These are phyloP conservation scores for Botrytis tulipae DNA, from an alignment of 2,329 filamentous ascomycete species.

Conservation along the genomic window DNA sequence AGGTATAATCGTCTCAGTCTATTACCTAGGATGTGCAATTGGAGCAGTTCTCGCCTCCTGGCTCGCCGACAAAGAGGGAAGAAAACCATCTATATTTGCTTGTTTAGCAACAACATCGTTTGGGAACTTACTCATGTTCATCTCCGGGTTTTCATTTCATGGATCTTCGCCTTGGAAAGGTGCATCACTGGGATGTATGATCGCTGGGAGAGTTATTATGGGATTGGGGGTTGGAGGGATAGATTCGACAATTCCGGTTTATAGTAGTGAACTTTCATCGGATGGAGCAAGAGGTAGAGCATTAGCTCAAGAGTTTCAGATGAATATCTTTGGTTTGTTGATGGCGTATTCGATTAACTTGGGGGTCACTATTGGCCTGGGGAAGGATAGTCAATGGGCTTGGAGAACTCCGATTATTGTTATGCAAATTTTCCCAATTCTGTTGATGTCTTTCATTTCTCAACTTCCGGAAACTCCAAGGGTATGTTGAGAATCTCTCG, in stretches of 20 bases:
- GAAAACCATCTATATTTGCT: constrained; percentile 54
- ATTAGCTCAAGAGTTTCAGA: constrained; percentile 61
- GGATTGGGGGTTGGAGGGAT: constrained; percentile 57
- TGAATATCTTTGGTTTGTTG: constrained; percentile 61
- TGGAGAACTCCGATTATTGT: constrained; percentile 60
- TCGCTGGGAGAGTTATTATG: constrained; percentile 48
- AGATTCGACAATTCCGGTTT: constrained; percentile 59
- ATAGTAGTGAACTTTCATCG: constrained; percentile 55
- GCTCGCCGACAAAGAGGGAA: constrained; percentile 52
- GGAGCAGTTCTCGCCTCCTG: constrained; percentile 57
- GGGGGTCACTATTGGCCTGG: constrained; percentile 50
- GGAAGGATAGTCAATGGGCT: constrained; percentile 58
- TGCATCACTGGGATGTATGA: constrained; percentile 47
- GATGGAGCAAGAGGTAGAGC: constrained; percentile 57
- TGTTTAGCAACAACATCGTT: constrained; percentile 53
- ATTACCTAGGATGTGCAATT: constrained; percentile 60
- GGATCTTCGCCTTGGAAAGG: constrained; percentile 44
- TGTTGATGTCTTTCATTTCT: constrained; percentile 52
- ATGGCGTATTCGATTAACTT: constrained; percentile 61
- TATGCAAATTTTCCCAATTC: constrained; percentile 58
- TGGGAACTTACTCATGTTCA: constrained; percentile 60
- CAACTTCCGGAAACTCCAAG: constrained; percentile 56
- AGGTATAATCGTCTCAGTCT: constrained; percentile 53
- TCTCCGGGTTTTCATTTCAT: constrained; percentile 49
- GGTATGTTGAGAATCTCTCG: background rate